Percentiles rank a stretch among this genome's conserved stretches.
Conservation (phyloP, 2,329 filamentous ascomycete genomes). For the Scolecobasidium constrictum region DNA sequence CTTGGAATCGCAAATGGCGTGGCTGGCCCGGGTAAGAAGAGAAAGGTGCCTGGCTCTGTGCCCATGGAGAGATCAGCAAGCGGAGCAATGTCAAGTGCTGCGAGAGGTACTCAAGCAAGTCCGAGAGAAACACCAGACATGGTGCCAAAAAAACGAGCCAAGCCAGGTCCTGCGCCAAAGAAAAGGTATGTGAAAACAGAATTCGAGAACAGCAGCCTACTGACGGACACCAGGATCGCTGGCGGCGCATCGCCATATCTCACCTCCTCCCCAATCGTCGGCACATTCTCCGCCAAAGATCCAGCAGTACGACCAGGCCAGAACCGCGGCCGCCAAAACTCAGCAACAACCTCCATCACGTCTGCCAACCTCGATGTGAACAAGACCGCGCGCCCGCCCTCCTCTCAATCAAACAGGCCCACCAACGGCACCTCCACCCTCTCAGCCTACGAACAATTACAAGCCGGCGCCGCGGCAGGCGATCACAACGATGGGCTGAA, state of each 20-base stretch:
- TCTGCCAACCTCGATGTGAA: conserved; percentile 5
- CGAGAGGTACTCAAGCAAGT: conserved; percentile 37
- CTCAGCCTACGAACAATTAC: conserved; percentile 5
- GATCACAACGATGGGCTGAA: conserved; percentile 15
- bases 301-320: conserved; percentile 50
- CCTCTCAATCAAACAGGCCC: conserved; percentile 49
- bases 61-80: conserved; percentile 60
- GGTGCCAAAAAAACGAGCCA: conserved; percentile 60
- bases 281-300: conserved; percentile 53
- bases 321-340: conserved; percentile 66
- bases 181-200: conserved; percentile 3
- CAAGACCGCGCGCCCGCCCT: conserved; percentile 35
- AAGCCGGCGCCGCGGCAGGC: conserved; percentile 1
- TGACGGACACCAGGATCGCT: conserved; percentile 29
- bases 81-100: conserved; percentile 39
- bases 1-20: conserved; percentile 53
- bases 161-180: conserved; percentile 51
- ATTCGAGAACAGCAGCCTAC: not conserved
- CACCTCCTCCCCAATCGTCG: conserved; percentile 65
- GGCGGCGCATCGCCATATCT: conserved; percentile 56
- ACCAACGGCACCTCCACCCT: conserved; percentile 37
- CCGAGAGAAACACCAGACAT: conserved; percentile 57
- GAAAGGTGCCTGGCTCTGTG: conserved; percentile 50
- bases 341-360: conserved; percentile 19
- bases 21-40: conserved; percentile 55